Conservation (phyloP, 1,284 basidiomycete genomes). For the Apiotrichum montevideense region DNA sequence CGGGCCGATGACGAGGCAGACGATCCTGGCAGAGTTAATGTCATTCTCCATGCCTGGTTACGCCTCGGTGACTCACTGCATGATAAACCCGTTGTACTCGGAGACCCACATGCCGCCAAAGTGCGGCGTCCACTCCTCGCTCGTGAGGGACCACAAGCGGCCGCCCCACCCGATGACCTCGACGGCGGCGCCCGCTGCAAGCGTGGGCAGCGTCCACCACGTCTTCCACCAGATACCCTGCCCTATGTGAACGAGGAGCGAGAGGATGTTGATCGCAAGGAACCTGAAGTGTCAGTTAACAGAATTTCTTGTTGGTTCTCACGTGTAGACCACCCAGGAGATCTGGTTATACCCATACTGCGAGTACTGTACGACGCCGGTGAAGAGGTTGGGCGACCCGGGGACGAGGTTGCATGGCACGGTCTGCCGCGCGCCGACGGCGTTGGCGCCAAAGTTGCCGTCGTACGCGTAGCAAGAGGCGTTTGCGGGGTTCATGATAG, state of each 20-base stretch:
- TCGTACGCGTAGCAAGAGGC: neutral
- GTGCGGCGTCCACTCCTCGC: conserved; percentile 15
- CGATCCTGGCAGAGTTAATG: conserved; percentile 14
- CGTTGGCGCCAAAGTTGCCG: neutral
- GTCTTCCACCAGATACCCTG: conserved; percentile 24
- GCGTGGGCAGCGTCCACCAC: conserved; percentile 32
- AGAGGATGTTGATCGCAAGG: no score
- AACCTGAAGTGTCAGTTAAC: no score
- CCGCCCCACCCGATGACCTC: conserved; percentile 16
- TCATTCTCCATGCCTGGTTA: no score
- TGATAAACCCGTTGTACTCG: conserved; percentile 18
- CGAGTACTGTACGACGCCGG: conserved; percentile 18
- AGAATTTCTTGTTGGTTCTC: no score
- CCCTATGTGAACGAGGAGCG: neutral
- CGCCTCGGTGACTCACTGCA: conserved; percentile 18
- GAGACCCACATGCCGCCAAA: conserved; percentile 18
- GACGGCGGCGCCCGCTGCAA: conserved; percentile 19
- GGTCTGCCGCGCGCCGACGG: neutral
- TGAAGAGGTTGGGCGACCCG: conserved; percentile 22
- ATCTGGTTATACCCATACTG: conserved; percentile 20
- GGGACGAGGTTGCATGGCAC: conserved; percentile 25
- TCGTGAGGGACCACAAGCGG: conserved; percentile 14
- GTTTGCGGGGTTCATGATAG: no score
- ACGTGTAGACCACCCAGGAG: neutral
- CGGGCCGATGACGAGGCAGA: conserved; percentile 29